Evolutionary conservation across 441 rosid species (phyloP).

Genomic region (Gossypium laxum): DNA sequence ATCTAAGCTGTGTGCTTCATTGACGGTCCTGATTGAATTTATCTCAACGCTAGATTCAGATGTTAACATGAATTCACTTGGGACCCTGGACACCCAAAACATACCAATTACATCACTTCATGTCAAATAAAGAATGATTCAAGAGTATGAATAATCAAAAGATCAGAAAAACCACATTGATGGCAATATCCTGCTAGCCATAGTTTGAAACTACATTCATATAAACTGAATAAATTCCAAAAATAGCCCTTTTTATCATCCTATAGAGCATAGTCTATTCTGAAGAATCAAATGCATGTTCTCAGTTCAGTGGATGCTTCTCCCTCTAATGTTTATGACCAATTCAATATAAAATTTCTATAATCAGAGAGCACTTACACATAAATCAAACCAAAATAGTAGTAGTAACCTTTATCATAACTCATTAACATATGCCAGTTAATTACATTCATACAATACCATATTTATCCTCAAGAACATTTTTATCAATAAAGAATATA

Average conservation of each 20-base stretch:
- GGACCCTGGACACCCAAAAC: constrained; percentile 35
- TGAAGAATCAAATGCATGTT: background rate
- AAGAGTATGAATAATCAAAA: background rate
- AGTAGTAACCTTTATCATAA: background rate
- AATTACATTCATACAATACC: background rate
- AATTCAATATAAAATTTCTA: background rate
- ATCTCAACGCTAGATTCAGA: constrained; percentile 50
- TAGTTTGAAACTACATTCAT: constrained; percentile 2
- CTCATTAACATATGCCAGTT: background rate
- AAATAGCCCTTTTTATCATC: background rate
- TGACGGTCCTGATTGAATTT: constrained; percentile 30
- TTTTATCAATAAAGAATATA: background rate
- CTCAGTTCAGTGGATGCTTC: background rate
- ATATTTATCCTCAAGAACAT: background rate
- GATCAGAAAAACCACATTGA: background rate
- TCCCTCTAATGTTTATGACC: background rate
- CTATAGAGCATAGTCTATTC: background rate
- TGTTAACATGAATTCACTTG: constrained; percentile 40
- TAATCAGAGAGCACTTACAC: background rate
- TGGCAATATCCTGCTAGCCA: background rate
- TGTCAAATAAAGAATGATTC: background rate
- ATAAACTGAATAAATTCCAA: background rate
- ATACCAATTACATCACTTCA: background rate
- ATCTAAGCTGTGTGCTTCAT: constrained; percentile 21
- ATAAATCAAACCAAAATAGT: background rate